A percentile compares a stretch with the other conserved stretches of the same genome.
phyloP scores from a whole-genome alignment of 2,329 filamentous ascomycete genomes.

The Aureobasidium sp. region DNA sequence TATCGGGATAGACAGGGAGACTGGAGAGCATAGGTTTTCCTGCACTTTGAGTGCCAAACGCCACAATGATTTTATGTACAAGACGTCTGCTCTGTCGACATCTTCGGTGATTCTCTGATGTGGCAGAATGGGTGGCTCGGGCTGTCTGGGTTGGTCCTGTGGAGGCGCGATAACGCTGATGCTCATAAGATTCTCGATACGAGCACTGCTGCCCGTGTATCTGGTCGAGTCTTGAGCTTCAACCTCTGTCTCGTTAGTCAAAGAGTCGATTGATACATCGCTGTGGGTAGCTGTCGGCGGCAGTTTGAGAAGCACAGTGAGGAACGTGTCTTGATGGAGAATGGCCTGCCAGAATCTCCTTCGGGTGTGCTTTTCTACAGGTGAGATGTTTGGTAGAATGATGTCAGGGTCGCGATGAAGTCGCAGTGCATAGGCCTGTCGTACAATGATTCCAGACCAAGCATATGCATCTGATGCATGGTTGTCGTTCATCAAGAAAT shows the following conservation, averaged over 20 bases:
- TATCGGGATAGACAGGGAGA: constrained; percentile 64
- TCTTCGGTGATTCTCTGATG: constrained; percentile 25
- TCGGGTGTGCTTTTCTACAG: constrained; percentile 68
- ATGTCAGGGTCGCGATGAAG: constrained; percentile 72
- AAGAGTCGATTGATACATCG: constrained; percentile 66
- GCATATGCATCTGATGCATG: constrained; percentile 77
- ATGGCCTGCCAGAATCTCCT: constrained; percentile 78
- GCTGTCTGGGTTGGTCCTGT: constrained; percentile 22
- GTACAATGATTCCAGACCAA: constrained; percentile 67
- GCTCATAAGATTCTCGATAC: constrained; percentile 43
- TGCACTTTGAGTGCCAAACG: constrained; percentile 70
- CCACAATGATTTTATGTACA: constrained; percentile 68
- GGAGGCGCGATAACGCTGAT: constrained; percentile 40
- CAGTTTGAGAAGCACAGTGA: constrained; percentile 68
- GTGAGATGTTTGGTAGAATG: constrained; percentile 54
- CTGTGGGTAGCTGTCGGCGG: constrained; percentile 72
- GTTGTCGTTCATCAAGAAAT: constrained; percentile 80
- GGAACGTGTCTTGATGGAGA: constrained; percentile 70
- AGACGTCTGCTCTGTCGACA: constrained; percentile 25
- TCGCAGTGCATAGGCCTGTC: constrained; percentile 75
- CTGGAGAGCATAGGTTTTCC: constrained; percentile 64
- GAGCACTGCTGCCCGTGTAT: constrained; percentile 44
- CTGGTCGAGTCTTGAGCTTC: constrained; percentile 7
- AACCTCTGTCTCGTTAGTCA: constrained; percentile 57
- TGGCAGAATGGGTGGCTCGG: constrained; percentile 23